Percentiles rank a stretch among this genome's conserved stretches.
Conservation (phyloP, 768 basidiomycete species). For the Coprinellus micaceus region DNA sequence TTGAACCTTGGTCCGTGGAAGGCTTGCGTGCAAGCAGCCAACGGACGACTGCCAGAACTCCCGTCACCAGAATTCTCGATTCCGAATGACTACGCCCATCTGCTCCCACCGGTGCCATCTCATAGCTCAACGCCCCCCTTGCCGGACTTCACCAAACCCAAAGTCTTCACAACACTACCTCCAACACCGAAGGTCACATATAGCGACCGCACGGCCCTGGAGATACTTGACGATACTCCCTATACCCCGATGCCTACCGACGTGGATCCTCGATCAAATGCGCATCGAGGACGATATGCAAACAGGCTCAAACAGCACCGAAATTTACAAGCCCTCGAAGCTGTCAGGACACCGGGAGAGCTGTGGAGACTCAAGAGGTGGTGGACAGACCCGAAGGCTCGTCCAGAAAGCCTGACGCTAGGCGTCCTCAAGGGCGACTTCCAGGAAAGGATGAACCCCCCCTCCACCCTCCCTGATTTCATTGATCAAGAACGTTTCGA, state of each 20-base stretch:
- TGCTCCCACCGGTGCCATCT: background rate
- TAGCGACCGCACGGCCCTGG: background rate
- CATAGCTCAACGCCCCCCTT: background rate
- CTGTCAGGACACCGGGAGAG: too few species aligned
- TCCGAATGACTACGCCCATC: background rate
- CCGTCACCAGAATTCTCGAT: background rate
- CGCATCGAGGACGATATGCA: background rate
- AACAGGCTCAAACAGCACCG: background rate
- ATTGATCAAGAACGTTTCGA: background rate
- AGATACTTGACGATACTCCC: background rate
- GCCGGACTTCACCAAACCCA: background rate
- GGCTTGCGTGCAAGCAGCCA: background rate
- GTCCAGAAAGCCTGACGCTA: too few species aligned
- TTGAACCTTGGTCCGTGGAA: background rate
- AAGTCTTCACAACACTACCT: background rate
- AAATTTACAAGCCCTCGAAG: background rate
- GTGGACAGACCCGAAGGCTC: background rate
- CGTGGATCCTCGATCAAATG: background rate
- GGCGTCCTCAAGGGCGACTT: background rate
- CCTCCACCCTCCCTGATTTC: background rate
- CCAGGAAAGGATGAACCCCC: background rate
- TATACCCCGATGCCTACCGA: background rate
- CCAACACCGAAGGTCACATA: background rate
- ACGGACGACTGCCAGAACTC: background rate
- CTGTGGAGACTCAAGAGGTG: too few species aligned